These are phyloP conservation scores for Meredithiella fracta DNA, from an alignment of 2,329 filamentous ascomycete genomes.

Conservation along the genomic window DNA sequence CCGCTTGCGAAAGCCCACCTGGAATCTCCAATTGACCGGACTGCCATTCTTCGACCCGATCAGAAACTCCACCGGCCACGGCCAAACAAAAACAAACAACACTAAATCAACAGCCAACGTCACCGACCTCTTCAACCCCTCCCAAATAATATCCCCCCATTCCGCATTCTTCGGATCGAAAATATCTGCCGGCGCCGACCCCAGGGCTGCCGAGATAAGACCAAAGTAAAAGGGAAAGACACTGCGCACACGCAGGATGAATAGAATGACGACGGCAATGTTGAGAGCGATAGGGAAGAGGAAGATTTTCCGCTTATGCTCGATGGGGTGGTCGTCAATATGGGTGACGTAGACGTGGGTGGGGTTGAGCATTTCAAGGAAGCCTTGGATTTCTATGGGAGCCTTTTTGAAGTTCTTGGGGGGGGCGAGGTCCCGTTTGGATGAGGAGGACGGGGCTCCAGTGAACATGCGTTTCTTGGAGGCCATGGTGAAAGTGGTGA, in stretches of 20 bases:
- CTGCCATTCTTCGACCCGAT: constrained; percentile 39
- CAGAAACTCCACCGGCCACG: constrained; percentile 60
- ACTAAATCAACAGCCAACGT: constrained; percentile 61
- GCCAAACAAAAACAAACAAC: constrained; percentile 49
- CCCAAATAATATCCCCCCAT: constrained; percentile 38
- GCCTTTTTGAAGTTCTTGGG: constrained; percentile 54
- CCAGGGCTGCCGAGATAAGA: constrained; percentile 47
- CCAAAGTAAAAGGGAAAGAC: constrained; percentile 58
- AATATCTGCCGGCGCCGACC: constrained; percentile 48
- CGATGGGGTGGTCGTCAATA: constrained; percentile 52
- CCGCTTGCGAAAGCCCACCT: constrained; percentile 56
- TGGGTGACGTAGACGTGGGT: constrained; percentile 70
- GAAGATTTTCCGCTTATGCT: constrained; percentile 73
- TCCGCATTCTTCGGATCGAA: constrained; percentile 41
- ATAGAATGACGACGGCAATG: constrained; percentile 42
- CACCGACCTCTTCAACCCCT: constrained; percentile 41
- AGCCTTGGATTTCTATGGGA: constrained; percentile 44
- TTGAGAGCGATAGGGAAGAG: constrained; percentile 65
- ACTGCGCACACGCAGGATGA: constrained; percentile 51
- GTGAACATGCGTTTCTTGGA: constrained; percentile 14
- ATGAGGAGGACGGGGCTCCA: not conserved
- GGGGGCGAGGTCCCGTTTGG: constrained; percentile 22
- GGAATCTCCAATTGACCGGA: constrained; percentile 57
- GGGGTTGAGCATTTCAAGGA: constrained; percentile 49
- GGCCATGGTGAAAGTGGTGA: constrained; percentile 7